phyloP scores from a whole-genome alignment of 768 basidiomycete species.

The Termitomyces sp. region DNA sequence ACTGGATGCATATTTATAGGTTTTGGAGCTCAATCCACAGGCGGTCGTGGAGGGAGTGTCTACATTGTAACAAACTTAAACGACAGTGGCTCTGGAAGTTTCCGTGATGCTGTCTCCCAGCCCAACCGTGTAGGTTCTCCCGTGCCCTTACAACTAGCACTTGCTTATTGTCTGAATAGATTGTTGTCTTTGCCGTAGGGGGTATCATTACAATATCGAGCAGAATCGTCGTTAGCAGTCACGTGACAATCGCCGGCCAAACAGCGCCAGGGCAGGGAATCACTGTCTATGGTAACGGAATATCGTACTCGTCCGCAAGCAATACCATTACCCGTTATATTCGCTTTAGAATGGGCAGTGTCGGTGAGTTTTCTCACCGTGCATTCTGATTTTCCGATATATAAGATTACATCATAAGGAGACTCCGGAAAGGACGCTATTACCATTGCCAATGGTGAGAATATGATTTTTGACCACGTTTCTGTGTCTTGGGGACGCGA shows the following conservation, averaged over 20 bases:
- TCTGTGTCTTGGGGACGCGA: constrained; percentile 30
- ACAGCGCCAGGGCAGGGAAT: constrained; percentile 35
- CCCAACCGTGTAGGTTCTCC: constrained; percentile 19
- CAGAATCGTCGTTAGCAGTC: constrained; percentile 26
- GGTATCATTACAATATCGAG: constrained; percentile 26
- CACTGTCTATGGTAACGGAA: constrained; percentile 29
- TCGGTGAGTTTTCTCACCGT: constrained; percentile 12
- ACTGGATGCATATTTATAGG: constrained; percentile 13
- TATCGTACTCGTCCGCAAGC: constrained; percentile 25
- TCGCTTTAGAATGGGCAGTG: constrained; percentile 23
- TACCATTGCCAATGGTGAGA: constrained; percentile 28
- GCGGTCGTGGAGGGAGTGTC: constrained; percentile 27
- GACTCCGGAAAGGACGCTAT: constrained; percentile 29
- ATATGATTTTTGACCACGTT: constrained; percentile 34
- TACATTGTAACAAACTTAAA: constrained; percentile 31
- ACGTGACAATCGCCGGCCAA: constrained; percentile 28
- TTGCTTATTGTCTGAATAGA: constrained; percentile 12
- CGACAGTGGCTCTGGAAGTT: constrained; percentile 28
- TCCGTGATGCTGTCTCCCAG: constrained; percentile 29
- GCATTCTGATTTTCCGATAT: background rate
- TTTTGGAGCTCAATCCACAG: constrained; percentile 28
- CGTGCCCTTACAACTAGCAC: background rate
- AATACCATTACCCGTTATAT: constrained; percentile 20
- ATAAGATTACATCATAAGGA: constrained; percentile 10
- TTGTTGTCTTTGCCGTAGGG: constrained; percentile 29